phyloP scores from a whole-genome alignment of 768 basidiomycete species.

The Pilatotrama ljubarskyi region DNA sequence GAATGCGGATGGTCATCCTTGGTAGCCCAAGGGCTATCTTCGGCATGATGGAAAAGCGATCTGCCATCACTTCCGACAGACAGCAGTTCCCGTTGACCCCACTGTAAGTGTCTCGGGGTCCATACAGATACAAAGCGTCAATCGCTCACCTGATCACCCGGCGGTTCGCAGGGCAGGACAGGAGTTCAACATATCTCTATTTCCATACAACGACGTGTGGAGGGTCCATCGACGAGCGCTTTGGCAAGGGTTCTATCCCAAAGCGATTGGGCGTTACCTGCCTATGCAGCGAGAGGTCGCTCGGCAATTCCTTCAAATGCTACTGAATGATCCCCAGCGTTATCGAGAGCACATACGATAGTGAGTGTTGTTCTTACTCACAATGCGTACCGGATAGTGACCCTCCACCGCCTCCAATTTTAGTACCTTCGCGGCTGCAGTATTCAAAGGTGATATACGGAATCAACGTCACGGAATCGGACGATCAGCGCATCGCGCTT shows the following conservation, averaged over 20 bases:
- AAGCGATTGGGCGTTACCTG: background rate
- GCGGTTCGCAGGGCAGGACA: background rate
- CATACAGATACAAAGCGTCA: background rate
- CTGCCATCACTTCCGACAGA: background rate
- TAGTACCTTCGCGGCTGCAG: background rate
- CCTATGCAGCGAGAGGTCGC: background rate
- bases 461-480: background rate
- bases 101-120: background rate
- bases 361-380: background rate
- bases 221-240: background rate
- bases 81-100: background rate
- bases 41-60: conserved; percentile 7
- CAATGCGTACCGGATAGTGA: no score
- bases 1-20: background rate
- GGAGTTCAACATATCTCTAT: background rate
- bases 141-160: no score
- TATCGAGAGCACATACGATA: background rate
- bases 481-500: background rate
- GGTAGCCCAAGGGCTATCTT: background rate
- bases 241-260: background rate
- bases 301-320: background rate
- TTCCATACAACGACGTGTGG: background rate
- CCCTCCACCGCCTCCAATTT: no score
- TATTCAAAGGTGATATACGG: background rate
- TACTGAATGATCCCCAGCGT: background rate